phyloP scores from a whole-genome alignment of 768 basidiomycete species.

The Russula sp. region DNA sequence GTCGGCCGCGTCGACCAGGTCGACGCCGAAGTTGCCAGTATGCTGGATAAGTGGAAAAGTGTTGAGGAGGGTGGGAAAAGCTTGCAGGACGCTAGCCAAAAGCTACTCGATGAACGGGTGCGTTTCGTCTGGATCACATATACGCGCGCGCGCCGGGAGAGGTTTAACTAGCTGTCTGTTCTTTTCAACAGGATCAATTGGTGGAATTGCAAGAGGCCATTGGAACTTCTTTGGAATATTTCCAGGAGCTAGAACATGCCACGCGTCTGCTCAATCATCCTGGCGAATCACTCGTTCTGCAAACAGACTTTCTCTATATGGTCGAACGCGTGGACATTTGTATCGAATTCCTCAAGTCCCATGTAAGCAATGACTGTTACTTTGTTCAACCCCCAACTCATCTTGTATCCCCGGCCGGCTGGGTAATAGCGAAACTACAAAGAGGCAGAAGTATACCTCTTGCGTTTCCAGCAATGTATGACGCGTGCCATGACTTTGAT shows the following conservation, averaged over 20 bases:
- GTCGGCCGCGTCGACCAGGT: conserved; percentile 70
- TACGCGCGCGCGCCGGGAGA: no score
- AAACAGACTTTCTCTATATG: conserved; percentile 92
- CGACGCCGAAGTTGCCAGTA: conserved; percentile 68
- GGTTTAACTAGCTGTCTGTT: background rate
- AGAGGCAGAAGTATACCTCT: conserved; percentile 91
- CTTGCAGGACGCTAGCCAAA: conserved; percentile 88
- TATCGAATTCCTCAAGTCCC: conserved; percentile 81
- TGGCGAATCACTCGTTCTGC: conserved; percentile 85
- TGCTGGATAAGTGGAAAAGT: conserved; percentile 80
- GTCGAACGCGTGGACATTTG: conserved; percentile 94
- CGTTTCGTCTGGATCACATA: conserved; percentile 34
- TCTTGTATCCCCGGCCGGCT: background rate
- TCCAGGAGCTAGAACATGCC: conserved; percentile 90
- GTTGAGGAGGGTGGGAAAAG: conserved; percentile 94
- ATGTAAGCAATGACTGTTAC: conserved; percentile 52
- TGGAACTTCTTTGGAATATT: conserved; percentile 79
- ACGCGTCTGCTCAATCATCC: conserved; percentile 94
- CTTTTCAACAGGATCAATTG: conserved; percentile 59
- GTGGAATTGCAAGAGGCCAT: conserved; percentile 82
- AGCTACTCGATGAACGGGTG: conserved; percentile 85
- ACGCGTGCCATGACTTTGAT: conserved; percentile 97
- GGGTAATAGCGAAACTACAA: conserved; percentile 72
- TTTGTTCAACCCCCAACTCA: background rate
- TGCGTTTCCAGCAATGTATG: conserved; percentile 98